Conservation (phyloP, 192 early-diverging fungal species). For the Linnemannia elongata region DNA sequence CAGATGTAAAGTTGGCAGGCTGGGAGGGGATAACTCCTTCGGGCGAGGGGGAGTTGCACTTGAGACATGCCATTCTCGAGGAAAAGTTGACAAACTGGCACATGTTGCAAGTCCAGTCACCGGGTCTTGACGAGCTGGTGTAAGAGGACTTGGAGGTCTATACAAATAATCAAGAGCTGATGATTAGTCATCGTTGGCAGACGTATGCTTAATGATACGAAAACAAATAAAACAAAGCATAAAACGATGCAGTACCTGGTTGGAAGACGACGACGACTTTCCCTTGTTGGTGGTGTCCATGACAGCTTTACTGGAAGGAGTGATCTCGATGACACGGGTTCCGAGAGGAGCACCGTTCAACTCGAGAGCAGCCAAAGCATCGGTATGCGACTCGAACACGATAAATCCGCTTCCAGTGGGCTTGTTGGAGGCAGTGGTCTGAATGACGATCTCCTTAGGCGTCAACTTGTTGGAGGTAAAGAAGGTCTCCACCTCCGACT, state of each 20-base stretch:
- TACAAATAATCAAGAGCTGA: constrained; percentile 8
- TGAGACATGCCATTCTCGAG: constrained; percentile 71
- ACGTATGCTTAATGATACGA: not conserved
- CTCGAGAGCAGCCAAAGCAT: constrained; percentile 71
- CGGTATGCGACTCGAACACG: constrained; percentile 74
- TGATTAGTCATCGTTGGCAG: constrained; percentile 47
- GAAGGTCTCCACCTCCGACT: constrained; percentile 72
- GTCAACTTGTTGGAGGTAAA: constrained; percentile 67
- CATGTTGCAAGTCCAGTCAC: constrained; percentile 82
- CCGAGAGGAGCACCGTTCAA: constrained; percentile 75
- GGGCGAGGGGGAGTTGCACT: constrained; percentile 68
- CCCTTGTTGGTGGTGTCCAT: constrained; percentile 70
- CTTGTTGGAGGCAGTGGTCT: constrained; percentile 65
- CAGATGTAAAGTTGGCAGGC: constrained; percentile 65
- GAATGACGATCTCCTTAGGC: constrained; percentile 73
- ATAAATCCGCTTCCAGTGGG: constrained; percentile 76
- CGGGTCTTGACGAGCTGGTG: constrained; percentile 59
- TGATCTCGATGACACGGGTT: constrained; percentile 72
- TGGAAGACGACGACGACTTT: constrained; percentile 64
- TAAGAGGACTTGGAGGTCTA: not conserved
- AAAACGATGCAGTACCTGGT: constrained; percentile 55
- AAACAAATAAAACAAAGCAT: not conserved
- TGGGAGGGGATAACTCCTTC: constrained; percentile 50
- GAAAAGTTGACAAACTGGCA: constrained; percentile 84
- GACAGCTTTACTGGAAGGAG: constrained; percentile 70